Conservation (phyloP, 805 yeast genomes). For the Dipodascus albidus region DNA sequence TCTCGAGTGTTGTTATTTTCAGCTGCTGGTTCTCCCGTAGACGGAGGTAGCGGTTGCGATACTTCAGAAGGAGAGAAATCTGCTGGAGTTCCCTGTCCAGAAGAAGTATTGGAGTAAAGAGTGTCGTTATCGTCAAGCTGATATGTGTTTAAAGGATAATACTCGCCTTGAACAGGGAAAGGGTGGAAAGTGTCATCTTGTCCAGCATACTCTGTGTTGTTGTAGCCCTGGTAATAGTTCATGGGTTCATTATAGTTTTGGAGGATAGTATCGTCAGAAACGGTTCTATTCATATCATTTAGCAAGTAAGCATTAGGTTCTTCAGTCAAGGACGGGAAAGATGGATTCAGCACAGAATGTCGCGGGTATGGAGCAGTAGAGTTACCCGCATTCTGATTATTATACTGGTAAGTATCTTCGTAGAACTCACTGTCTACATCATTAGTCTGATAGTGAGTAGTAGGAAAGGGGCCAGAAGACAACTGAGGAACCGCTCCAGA, state of each 20-base stretch:
- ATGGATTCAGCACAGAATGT: neutral
- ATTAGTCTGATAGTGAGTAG: neutral
- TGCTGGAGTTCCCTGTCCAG: conserved; percentile 9
- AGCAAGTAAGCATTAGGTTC: neutral
- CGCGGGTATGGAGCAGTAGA: neutral
- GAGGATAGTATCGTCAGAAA: neutral
- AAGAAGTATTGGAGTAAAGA: conserved; percentile 6
- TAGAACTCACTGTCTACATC: neutral
- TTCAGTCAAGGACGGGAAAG: neutral
- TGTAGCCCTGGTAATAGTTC: neutral
- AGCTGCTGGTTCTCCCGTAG: conserved; percentile 11
- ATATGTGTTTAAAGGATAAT: conserved; percentile 26
- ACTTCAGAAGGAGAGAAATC: conserved; percentile 16
- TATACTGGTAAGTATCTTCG: neutral
- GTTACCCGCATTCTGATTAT: neutral
- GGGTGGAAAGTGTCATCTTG: conserved; percentile 21
- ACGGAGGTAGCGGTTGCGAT: conserved; percentile 11
- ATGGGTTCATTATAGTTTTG: neutral
- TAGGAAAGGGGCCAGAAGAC: neutral
- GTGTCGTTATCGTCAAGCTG: conserved; percentile 10
- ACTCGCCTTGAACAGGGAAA: conserved; percentile 28
- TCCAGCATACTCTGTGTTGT: conserved; percentile 9
- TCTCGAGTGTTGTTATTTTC: too few species aligned
- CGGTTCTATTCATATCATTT: neutral
- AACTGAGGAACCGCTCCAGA: neutral